Evolutionary conservation across 83 land plant species (phyloP).

Genomic region (Picea abies): DNA sequence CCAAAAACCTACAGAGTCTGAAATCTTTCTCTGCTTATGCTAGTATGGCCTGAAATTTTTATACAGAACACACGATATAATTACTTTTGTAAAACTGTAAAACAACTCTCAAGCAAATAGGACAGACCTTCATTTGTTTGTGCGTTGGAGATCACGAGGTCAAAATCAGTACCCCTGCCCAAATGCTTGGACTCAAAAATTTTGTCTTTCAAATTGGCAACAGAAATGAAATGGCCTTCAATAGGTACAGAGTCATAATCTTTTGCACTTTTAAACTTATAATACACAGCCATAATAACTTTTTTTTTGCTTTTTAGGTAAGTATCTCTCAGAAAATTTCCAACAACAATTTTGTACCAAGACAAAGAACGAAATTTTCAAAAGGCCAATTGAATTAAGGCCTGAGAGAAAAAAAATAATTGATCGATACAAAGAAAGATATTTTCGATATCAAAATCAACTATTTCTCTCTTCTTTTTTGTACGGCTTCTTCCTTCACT

Average conservation of each 20-base stretch:
- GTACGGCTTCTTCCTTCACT: too few relatives aligned
- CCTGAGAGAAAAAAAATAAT: too few relatives aligned
- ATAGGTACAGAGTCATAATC: slow-evolving; percentile 81
- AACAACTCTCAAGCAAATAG: slow-evolving; percentile 23
- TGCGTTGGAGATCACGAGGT: slow-evolving; percentile 90
- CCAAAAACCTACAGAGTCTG: not conserved
- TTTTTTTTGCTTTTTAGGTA: slow-evolving; percentile 10
- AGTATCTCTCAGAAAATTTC: not conserved
- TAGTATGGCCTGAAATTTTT: not conserved
- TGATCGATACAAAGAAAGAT: too few relatives aligned
- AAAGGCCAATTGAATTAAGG: too few relatives aligned
- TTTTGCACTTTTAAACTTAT: slow-evolving; percentile 97
- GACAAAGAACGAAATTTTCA: too few relatives aligned
- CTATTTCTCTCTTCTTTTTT: too few relatives aligned
- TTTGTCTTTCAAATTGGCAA: slow-evolving; percentile 82
- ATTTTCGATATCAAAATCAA: too few relatives aligned
- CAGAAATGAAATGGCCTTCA: slow-evolving; percentile 88
- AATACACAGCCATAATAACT: slow-evolving; percentile 80
- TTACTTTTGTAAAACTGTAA: slow-evolving; percentile 1
- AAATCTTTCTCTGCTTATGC: too few relatives aligned
- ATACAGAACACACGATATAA: not conserved
- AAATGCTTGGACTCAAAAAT: slow-evolving; percentile 93
- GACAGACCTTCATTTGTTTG: slow-evolving; percentile 96
- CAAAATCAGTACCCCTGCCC: slow-evolving; percentile 89
- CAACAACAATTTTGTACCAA: too few relatives aligned